Evolutionary conservation across 1,284 basidiomycete genomes (phyloP).

Genomic region (Macrocystidia cucumis): DNA sequence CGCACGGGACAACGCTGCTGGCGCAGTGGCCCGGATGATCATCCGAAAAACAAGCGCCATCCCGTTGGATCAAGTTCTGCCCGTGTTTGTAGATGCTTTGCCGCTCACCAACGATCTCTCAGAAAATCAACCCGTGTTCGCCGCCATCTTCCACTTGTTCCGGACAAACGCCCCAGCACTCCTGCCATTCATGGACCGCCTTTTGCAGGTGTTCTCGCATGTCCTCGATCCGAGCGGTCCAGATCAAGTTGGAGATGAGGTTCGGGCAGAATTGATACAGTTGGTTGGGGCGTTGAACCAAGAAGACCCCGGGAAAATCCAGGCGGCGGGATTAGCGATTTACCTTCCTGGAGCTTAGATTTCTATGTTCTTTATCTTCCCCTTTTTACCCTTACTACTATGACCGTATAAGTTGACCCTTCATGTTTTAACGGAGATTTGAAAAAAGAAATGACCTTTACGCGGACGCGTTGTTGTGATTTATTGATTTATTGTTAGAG

Average conservation of each 20-base stretch:
- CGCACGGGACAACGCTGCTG: constrained; percentile 94
- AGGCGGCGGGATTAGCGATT: constrained; percentile 59
- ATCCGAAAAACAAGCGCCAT: constrained; percentile 75
- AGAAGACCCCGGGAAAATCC: constrained; percentile 68
- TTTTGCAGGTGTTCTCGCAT: constrained; percentile 79
- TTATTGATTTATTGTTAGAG: constrained; percentile 20
- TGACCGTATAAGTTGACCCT: too few relatives aligned
- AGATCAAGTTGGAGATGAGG: constrained; percentile 77
- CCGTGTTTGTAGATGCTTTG: constrained; percentile 76
- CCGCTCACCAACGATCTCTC: constrained; percentile 87
- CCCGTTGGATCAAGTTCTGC: constrained; percentile 88
- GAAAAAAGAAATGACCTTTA: too few relatives aligned
- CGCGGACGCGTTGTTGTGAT: constrained; percentile 18
- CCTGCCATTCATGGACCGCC: constrained; percentile 72
- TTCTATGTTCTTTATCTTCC: too few relatives aligned
- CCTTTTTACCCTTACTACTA: too few relatives aligned
- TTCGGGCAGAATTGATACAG: constrained; percentile 66
- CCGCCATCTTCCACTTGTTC: constrained; percentile 86
- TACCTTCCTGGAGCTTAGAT: constrained; percentile 34
- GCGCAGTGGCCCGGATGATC: constrained; percentile 88
- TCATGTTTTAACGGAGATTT: too few relatives aligned
- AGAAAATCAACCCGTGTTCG: constrained; percentile 88
- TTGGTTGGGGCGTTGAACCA: constrained; percentile 72
- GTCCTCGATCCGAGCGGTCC: constrained; percentile 71
- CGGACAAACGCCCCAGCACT: constrained; percentile 66